A percentile compares a stretch with the other conserved stretches of the same genome.
phyloP scores from a whole-genome alignment of 2,329 filamentous ascomycete species.

The Aureobasidium subglaciale region DNA sequence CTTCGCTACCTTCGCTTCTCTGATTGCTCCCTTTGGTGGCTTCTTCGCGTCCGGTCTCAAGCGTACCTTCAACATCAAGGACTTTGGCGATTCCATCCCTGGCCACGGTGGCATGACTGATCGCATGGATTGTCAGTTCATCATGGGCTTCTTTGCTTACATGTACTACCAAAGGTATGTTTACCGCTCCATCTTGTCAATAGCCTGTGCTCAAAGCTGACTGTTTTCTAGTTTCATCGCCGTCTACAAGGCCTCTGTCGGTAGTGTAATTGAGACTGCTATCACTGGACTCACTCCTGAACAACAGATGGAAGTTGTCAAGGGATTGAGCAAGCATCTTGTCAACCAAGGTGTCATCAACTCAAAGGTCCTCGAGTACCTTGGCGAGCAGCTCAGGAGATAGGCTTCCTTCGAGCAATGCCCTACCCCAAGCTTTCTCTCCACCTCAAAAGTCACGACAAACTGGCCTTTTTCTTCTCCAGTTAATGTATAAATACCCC shows the following conservation, averaged over 20 bases:
- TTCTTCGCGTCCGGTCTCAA: constrained; percentile 98
- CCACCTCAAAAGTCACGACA: not conserved
- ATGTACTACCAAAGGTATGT: constrained; percentile 75
- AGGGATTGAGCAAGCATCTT: constrained; percentile 55
- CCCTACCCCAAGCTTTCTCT: not conserved
- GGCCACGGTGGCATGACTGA: constrained; percentile 98
- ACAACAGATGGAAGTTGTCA: constrained; percentile 77
- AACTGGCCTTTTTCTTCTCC: not conserved
- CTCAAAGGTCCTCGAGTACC: constrained; percentile 41
- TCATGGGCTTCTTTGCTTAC: constrained; percentile 98
- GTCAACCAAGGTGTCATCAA: constrained; percentile 56
- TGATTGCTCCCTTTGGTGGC: constrained; percentile 94
- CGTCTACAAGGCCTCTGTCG: constrained; percentile 75
- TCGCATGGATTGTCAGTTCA: constrained; percentile 99
- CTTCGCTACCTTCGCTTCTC: constrained; percentile 86
- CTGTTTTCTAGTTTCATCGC: constrained; percentile 68
- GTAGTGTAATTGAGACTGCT: constrained; percentile 80
- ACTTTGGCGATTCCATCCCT: constrained; percentile 96
- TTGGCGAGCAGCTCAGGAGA: constrained; percentile 24
- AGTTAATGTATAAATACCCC: constrained; percentile 14
- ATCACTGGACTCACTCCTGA: constrained; percentile 83
- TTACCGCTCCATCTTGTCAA: too few species aligned
- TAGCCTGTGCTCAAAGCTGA: not conserved
- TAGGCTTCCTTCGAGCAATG: not conserved
- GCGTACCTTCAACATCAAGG: constrained; percentile 99